phyloP scores from a whole-genome alignment of 164 flowering plant genomes.

The Malania oleifera region DNA sequence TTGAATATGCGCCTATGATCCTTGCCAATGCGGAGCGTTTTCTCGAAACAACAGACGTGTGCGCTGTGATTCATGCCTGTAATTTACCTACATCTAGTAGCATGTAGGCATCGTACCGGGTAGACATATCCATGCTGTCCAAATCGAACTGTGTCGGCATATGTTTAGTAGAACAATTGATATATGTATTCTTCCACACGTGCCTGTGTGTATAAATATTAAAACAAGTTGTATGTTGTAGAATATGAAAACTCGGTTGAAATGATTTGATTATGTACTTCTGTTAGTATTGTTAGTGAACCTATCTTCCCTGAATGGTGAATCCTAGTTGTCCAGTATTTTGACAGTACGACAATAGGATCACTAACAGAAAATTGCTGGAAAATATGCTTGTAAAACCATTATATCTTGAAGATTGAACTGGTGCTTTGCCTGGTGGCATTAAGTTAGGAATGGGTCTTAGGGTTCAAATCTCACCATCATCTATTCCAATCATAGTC shows the following conservation, averaged over 20 bases:
- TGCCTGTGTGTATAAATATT: neutral
- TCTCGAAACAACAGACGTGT: conserved; percentile 60
- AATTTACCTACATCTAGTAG: conserved; percentile 9
- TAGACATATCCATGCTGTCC: conserved; percentile 17
- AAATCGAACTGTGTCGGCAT: conserved; percentile 19
- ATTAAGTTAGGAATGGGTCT: too few relatives aligned
- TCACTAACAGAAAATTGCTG: too few relatives aligned
- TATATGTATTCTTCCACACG: neutral
- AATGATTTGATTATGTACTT: neutral
- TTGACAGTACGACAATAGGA: too few relatives aligned
- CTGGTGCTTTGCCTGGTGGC: too few relatives aligned
- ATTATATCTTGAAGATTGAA: too few relatives aligned
- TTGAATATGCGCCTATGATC: conserved; percentile 77
- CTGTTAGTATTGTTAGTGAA: neutral
- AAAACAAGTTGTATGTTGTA: neutral
- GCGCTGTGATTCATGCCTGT: conserved; percentile 65
- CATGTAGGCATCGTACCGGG: conserved; percentile 10
- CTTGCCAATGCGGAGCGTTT: conserved; percentile 64
- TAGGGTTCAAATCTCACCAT: too few relatives aligned
- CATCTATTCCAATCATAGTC: too few relatives aligned
- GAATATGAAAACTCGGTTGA: neutral
- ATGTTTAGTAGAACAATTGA: neutral
- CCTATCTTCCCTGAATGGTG: neutral
- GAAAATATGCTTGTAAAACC: too few relatives aligned
- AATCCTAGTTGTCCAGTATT: too few relatives aligned